These are phyloP conservation scores for Flaveria sonorensis DNA, from an alignment of 129 eudicot genomes.

Conservation along the genomic window DNA sequence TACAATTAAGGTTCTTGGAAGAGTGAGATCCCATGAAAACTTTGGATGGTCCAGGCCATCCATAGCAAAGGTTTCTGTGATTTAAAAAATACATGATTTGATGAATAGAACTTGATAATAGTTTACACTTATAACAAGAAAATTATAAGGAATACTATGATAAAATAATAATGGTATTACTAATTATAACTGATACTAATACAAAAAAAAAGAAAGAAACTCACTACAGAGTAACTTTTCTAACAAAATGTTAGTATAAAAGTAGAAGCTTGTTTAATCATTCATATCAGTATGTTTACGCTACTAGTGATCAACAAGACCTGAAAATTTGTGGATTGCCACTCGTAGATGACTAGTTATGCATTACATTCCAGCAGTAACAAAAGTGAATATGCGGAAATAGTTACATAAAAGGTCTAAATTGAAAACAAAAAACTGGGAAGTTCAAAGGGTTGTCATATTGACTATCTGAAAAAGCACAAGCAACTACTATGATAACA, in stretches of 20 bases:
- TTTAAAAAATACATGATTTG: constrained; percentile 24
- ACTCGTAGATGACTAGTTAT: not conserved
- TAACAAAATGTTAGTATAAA: constrained; percentile 10
- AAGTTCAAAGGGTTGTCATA: constrained; percentile 18
- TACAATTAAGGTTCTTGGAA: constrained; percentile 35
- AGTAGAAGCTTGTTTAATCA: constrained; percentile 8
- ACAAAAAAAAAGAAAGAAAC: constrained; percentile 1
- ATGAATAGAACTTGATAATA: not conserved
- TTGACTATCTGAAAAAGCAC: constrained; percentile 5
- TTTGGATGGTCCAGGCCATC: constrained; percentile 43
- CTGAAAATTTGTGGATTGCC: constrained; percentile 2
- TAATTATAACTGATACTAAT: not conserved
- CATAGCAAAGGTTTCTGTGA: constrained; percentile 48
- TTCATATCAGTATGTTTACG: constrained; percentile 17
- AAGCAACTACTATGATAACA: constrained; percentile 13
- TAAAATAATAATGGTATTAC: not conserved
- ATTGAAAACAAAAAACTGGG: not conserved
- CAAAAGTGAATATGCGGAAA: constrained; percentile 16
- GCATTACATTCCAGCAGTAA: constrained; percentile 14
- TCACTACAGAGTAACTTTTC: constrained; percentile 11
- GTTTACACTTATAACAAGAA: constrained; percentile 12
- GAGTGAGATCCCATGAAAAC: constrained; percentile 38
- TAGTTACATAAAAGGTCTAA: not conserved
- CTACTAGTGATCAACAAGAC: constrained; percentile 17
- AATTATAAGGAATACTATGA: not conserved